phyloP scores from a whole-genome alignment of 352 stramenopile genomes.

The Phytophthora vignae region DNA sequence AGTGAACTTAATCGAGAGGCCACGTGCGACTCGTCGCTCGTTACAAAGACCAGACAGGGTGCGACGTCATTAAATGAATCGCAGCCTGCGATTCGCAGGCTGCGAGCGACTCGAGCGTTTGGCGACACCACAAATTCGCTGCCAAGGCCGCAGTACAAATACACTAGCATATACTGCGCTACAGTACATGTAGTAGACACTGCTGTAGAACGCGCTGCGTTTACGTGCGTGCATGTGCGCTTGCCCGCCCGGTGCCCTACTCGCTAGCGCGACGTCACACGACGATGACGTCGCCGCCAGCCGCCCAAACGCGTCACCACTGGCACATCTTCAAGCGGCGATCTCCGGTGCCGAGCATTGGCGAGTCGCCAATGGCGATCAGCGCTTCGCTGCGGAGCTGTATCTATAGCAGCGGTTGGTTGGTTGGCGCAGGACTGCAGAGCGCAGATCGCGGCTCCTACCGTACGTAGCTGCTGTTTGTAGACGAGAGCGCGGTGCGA shows the following conservation, averaged over 20 bases:
- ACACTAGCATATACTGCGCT: too few relatives aligned
- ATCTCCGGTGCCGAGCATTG: not conserved
- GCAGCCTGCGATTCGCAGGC: too few relatives aligned
- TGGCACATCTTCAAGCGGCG: not conserved
- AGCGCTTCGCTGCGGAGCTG: not conserved
- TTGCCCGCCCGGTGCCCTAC: not conserved
- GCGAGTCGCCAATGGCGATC: too few relatives aligned
- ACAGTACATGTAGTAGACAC: too few relatives aligned
- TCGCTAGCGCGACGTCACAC: constrained; percentile 14
- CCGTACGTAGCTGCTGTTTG: not conserved
- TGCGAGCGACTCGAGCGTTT: too few relatives aligned
- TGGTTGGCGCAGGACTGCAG: not conserved
- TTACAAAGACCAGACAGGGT: constrained; percentile 21
- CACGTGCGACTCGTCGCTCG: constrained; percentile 22
- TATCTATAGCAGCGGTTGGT: too few relatives aligned
- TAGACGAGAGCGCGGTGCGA: not conserved
- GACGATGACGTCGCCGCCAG: constrained; percentile 22
- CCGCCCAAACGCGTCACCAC: constrained; percentile 21
- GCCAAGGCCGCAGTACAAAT: too few relatives aligned
- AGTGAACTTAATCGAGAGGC: constrained; percentile 8
- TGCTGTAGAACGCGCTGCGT: too few relatives aligned
- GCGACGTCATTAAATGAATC: too few relatives aligned
- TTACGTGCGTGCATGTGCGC: too few relatives aligned
- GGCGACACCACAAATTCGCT: too few relatives aligned
- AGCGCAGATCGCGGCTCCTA: not conserved